These are phyloP conservation scores for Colletotrichum musicola DNA, from an alignment of 2,329 filamentous ascomycete species.

Conservation along the genomic window DNA sequence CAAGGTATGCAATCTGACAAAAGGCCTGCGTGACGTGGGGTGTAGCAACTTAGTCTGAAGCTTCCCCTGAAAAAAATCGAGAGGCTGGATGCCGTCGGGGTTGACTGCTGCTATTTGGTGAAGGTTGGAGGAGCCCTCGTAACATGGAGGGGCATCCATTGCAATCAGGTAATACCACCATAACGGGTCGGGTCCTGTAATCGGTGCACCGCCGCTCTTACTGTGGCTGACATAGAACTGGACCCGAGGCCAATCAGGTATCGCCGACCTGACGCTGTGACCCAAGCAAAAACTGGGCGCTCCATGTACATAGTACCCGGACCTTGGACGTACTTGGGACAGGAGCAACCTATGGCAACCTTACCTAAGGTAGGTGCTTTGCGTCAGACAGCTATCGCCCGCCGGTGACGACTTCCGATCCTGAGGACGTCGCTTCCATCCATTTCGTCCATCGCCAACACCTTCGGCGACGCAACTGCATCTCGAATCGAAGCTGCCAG, in stretches of 20 bases:
- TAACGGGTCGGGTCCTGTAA: no score
- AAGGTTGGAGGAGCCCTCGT: neutral
- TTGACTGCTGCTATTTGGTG: neutral
- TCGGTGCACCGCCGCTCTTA: conserved; percentile 28
- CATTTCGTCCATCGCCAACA: conserved; percentile 19
- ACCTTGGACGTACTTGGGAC: no score
- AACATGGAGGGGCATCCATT: no score
- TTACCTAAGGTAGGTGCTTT: conserved; percentile 2
- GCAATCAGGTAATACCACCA: no score
- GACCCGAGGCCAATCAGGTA: conserved; percentile 24
- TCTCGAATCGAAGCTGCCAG: conserved; percentile 28
- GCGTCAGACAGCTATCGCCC: conserved; percentile 27
- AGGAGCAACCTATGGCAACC: no score
- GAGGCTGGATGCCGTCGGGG: conserved; percentile 25
- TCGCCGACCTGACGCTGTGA: conserved; percentile 30
- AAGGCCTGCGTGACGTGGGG: conserved; percentile 16
- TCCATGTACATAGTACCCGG: no score
- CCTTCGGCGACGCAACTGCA: conserved; percentile 34
- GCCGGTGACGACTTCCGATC: conserved; percentile 29
- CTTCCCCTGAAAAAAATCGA: conserved; percentile 20
- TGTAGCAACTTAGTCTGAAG: conserved; percentile 7
- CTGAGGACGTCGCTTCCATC: conserved; percentile 32
- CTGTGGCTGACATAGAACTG: conserved; percentile 31
- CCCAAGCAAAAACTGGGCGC: neutral
- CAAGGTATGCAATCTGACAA: neutral